Conservation (phyloP, 257 asterid genomes). For the Scutellaria galericulata region DNA sequence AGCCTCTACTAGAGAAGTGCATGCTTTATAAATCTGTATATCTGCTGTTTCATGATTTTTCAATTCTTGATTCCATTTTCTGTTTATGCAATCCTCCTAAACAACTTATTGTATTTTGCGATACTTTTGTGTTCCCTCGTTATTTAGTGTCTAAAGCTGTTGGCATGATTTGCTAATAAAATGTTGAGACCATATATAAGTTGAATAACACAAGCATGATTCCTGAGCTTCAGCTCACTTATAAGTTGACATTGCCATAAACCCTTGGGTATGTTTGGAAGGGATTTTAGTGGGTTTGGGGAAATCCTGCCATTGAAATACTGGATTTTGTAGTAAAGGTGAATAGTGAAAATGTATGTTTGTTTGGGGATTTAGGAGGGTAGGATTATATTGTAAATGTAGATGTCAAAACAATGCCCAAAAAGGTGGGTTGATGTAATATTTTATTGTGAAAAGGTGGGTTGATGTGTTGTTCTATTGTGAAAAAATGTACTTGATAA, state of each 20-base stretch:
- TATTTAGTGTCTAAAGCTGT: not conserved
- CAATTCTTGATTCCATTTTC: slow-evolving; percentile 11
- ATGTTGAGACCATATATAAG: slow-evolving; percentile 9
- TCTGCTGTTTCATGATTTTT: slow-evolving; percentile 14
- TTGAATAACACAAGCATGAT: slow-evolving; percentile 23
- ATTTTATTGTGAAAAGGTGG: no score
- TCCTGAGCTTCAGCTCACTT: slow-evolving; percentile 25
- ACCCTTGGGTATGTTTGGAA: no score
- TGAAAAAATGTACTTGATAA: no score
- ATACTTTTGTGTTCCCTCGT: not conserved
- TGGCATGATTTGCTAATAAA: slow-evolving; percentile 19
- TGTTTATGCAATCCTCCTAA: slow-evolving; percentile 13
- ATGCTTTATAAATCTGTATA: slow-evolving; percentile 21
- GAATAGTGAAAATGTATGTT: no score
- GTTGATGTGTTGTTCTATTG: no score
- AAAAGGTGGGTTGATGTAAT: no score
- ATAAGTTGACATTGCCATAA: slow-evolving; percentile 18
- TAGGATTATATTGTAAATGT: no score
- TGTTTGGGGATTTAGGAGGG: no score
- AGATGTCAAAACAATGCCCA: no score
- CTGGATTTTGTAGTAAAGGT: no score
- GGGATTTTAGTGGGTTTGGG: no score
- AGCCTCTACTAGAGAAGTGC: slow-evolving; percentile 4
- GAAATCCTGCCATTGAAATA: no score
- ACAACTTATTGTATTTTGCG: slow-evolving; percentile 16